Base-by-base conservation (phyloP, 306 rosid genomes). In the Cicer chorassanicum region DNA sequence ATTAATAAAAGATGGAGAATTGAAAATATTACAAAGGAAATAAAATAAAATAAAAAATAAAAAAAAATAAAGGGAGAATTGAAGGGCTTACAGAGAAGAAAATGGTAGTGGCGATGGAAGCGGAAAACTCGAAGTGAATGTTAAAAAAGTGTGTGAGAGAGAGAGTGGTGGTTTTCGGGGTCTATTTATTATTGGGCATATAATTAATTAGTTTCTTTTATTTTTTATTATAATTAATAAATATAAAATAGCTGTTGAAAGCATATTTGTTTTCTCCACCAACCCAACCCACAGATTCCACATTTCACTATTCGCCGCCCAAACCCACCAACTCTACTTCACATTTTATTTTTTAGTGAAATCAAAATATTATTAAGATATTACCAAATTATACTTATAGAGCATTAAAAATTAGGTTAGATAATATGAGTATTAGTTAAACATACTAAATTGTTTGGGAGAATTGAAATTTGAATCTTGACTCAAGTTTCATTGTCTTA, bases 11-110 rank as follows among this genome's bases (percentile, higher is more conserved):
- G 16, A 54, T 11, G 12, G 16, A 59, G 6, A 8, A 21, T 4
- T 0, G 8, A 9, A 21, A 9, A 24, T 24, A 0, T 7, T 8
- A 40, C 15, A n/a, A 1, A 14, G 10, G 3, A 40, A 24, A 8
- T 10, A 9, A 0, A 8, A 5, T 16, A 18, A 6, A 8, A n/a
- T n/a, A n/a, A n/a, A n/a, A n/a, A n/a, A n/a, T n/a, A n/a, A n/a
- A n/a, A n/a, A n/a, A n/a, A n/a, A n/a, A n/a, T 3, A 6, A 42
- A 49, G 10, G 1, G 55, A 67, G 15, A 50, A 0, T 8, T 0
- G 39, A 76, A 43, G 73, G 38, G 65, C 83, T 78, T 78, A 83
- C 86, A 45, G 73, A 73, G 68, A 4, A 6, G 45, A 4, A 16
- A 29, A 55, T 18, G 54, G n/a, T 2, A 29, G 9, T 53, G 43